Conservation (phyloP, 129 eudicot species). For the Pittosporum tobira region DNA sequence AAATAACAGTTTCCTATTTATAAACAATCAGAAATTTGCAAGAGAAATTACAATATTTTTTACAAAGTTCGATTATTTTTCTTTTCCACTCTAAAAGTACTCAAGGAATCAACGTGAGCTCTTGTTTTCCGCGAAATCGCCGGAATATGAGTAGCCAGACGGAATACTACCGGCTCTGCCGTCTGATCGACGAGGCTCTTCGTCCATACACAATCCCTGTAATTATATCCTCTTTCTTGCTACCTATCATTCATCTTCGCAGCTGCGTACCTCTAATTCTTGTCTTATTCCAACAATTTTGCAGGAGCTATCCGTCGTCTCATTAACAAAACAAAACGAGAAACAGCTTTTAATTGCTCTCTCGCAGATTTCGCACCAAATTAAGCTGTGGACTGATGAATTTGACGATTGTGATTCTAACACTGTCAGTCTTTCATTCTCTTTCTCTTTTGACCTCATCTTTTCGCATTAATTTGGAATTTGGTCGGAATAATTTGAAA, state of each 20-base stretch:
- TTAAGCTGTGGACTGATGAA: not conserved
- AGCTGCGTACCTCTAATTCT: not conserved
- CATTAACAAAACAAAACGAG: not conserved
- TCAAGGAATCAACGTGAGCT: no score
- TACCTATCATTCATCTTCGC: not conserved
- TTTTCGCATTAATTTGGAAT: not conserved
- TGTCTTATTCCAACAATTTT: no score
- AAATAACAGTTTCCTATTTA: no score
- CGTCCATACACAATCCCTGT: conserved; percentile 4
- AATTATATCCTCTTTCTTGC: not conserved
- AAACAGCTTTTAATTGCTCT: not conserved
- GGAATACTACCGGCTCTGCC: conserved; percentile 5
- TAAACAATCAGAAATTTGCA: no score
- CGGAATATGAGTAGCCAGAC: not conserved
- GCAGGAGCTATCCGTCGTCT: not conserved
- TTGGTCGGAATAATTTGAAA: not conserved
- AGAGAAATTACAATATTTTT: no score
- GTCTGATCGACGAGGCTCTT: conserved; percentile 11
- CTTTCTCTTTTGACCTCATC: no score
- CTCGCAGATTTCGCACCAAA: not conserved
- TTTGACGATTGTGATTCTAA: not conserved
- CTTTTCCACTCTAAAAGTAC: no score
- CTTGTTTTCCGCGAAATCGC: no score
- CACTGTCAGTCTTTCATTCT: not conserved
- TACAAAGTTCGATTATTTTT: no score